phyloP scores from a whole-genome alignment of 441 rosid genomes.

The Geranium incanum region DNA sequence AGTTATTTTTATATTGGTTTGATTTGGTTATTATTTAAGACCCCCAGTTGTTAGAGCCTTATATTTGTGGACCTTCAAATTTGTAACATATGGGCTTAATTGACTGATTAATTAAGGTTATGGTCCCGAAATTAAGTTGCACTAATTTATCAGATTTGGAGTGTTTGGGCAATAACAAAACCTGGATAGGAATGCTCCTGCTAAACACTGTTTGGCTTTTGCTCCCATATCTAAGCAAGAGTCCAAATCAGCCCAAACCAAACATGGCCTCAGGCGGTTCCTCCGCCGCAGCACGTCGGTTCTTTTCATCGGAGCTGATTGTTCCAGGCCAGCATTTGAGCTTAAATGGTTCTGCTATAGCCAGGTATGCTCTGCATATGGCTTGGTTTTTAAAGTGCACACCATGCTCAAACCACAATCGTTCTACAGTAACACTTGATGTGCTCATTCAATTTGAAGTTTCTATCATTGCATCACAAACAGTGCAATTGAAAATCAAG shows the following conservation, averaged over 20 bases:
- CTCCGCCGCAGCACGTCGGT: not conserved
- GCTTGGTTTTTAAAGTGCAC: not conserved
- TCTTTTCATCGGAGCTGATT: not conserved
- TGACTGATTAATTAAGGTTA: too few relatives aligned
- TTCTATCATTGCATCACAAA: not conserved
- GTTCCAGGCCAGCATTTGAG: not conserved
- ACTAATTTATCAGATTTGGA: not conserved
- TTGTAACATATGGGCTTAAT: too few relatives aligned
- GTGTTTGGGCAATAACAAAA: slow-evolving; percentile 4
- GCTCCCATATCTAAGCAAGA: too few relatives aligned
- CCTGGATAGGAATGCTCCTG: slow-evolving; percentile 3
- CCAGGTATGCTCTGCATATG: not conserved
- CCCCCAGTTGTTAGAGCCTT: too few relatives aligned
- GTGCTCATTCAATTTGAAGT: not conserved
- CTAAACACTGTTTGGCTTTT: not conserved
- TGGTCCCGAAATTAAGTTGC: too few relatives aligned
- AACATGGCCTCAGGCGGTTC: too few relatives aligned
- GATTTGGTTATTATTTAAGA: too few relatives aligned
- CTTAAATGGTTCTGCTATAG: not conserved
- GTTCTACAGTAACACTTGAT: too few relatives aligned
- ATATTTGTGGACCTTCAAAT: too few relatives aligned
- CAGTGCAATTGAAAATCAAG: not conserved
- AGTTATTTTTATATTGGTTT: too few relatives aligned
- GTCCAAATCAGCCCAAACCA: not conserved
- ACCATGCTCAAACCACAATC: too few relatives aligned